These are phyloP conservation scores for Ceriops tagal DNA, from an alignment of 345 rosid genomes.

Conservation along the genomic window DNA sequence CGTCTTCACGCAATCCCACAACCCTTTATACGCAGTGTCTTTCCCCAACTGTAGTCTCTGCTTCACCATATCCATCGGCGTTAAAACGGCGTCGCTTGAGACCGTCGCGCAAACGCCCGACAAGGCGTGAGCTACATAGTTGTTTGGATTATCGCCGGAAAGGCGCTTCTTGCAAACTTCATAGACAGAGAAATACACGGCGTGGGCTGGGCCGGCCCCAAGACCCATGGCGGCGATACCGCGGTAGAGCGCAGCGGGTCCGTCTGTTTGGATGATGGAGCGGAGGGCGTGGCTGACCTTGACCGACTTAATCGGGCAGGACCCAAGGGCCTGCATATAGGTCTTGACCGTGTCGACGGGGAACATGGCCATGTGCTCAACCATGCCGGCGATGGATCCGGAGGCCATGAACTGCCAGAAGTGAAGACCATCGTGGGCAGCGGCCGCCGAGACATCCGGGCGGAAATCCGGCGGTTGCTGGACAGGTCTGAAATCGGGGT, in stretches of 20 bases:
- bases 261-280: constrained; percentile 65
- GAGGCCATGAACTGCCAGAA: constrained; percentile 97
- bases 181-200: constrained; percentile 87
- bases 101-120: constrained; percentile 93
- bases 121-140: constrained; percentile 70
- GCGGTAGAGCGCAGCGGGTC: constrained; percentile 69
- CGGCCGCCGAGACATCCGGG: constrained; percentile 39
- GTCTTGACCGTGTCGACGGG: constrained; percentile 97
- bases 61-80: constrained; percentile 99
- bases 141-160: constrained; percentile 63
- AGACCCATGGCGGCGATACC: constrained; percentile 98
- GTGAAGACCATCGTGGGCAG: constrained; percentile 56
- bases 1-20: constrained; percentile 70
- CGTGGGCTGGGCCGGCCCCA: constrained; percentile 99
- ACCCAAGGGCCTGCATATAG: constrained; percentile 91
- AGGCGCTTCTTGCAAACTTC: constrained; percentile 70
- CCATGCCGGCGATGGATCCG: constrained; percentile 87
- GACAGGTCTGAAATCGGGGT: constrained; percentile 49
- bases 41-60: constrained; percentile 84
- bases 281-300: constrained; percentile 71
- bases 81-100: constrained; percentile 86
- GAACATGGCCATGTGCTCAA: constrained; percentile 99
- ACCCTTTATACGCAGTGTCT: constrained; percentile 56
- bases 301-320: constrained; percentile 85
- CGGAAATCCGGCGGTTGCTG: constrained; percentile 44